phyloP scores from a whole-genome alignment of 1,139 yeast species.

The Saccharomyces pastorianus region DNA sequence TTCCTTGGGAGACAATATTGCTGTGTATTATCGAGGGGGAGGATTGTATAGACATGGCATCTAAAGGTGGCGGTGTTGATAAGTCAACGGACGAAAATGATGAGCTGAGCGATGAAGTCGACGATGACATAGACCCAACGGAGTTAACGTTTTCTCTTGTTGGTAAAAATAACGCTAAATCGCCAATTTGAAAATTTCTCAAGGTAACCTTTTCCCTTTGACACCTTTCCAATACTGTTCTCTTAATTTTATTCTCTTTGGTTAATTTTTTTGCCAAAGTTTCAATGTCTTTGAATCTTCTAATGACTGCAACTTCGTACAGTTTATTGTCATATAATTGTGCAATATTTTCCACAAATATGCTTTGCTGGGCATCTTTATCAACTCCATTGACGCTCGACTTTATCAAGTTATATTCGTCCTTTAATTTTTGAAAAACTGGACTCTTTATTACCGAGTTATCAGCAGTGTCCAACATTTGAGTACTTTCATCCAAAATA shows the following conservation, averaged over 20 bases:
- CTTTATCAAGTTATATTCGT: slow-evolving; percentile 15
- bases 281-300: slow-evolving; percentile 83
- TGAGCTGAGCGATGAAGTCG: slow-evolving; percentile 23
- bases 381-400: slow-evolving; percentile 6
- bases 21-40: not conserved
- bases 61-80: slow-evolving; percentile 28
- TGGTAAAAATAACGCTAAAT: slow-evolving; percentile 75
- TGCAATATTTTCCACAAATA: slow-evolving; percentile 22
- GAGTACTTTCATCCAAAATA: slow-evolving; percentile 28
- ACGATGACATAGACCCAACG: slow-evolving; percentile 33
- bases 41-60: slow-evolving; percentile 7
- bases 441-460: slow-evolving; percentile 18
- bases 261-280: slow-evolving; percentile 81
- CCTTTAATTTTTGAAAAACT: slow-evolving; percentile 20
- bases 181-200: slow-evolving; percentile 57
- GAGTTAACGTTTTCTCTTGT: slow-evolving; percentile 38
- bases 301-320: slow-evolving; percentile 58
- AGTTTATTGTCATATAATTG: slow-evolving; percentile 33
- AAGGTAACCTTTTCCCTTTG: slow-evolving; percentile 53
- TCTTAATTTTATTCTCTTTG: slow-evolving; percentile 58
- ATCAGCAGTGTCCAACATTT: slow-evolving; percentile 8
- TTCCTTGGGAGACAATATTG: not conserved
- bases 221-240: slow-evolving; percentile 35
- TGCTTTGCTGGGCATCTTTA: slow-evolving; percentile 21
- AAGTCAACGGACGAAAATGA: slow-evolving; percentile 31